Percentiles rank a stretch among this genome's conserved stretches.
These are phyloP conservation scores for Staphylotrichum tortipilum DNA, from an alignment of 495 filamentous ascomycete species.

Conservation along the genomic window DNA sequence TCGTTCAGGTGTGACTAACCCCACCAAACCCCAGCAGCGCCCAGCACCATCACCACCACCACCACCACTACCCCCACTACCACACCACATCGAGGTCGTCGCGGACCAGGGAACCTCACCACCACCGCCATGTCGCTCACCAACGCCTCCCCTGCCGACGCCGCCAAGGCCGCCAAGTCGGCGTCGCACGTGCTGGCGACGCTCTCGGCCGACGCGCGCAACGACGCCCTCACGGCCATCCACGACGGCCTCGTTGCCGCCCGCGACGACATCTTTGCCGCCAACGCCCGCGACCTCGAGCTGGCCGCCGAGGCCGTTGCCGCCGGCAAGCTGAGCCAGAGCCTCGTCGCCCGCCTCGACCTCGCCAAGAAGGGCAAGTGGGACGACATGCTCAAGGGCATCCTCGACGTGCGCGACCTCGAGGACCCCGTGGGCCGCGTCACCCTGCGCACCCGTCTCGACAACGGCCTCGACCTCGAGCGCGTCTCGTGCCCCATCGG, in stretches of 20 bases:
- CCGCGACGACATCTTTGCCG: constrained; percentile 67
- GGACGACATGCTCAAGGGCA: constrained; percentile 95
- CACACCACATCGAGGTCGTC: background rate
- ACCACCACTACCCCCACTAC: background rate
- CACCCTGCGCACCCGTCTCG: constrained; percentile 74
- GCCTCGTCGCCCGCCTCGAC: constrained; percentile 85
- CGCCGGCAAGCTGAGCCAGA: constrained; percentile 67
- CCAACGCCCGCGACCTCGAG: constrained; percentile 75
- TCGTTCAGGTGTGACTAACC: no score
- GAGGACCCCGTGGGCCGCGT: constrained; percentile 88
- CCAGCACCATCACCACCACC: no score
- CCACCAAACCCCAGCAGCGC: no score
- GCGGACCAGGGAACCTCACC: no score
- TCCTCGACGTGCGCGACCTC: constrained; percentile 77
- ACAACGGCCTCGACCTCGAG: constrained; percentile 77
- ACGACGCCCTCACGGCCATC: constrained; percentile 76
- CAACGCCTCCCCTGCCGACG: constrained; percentile 56
- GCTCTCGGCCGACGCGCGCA: constrained; percentile 56
- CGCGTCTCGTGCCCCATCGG: constrained; percentile 90
- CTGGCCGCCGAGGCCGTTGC: constrained; percentile 62
- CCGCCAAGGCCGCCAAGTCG: constrained; percentile 59
- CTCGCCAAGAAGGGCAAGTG: constrained; percentile 79
- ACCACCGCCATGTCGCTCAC: constrained; percentile 81
- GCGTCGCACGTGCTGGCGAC: constrained; percentile 63
- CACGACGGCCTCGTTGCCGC: constrained; percentile 60